Percentiles rank a stretch among this genome's conserved stretches.
phyloP scores from a whole-genome alignment of 805 yeast species.

The Candida nonsorbophila region DNA sequence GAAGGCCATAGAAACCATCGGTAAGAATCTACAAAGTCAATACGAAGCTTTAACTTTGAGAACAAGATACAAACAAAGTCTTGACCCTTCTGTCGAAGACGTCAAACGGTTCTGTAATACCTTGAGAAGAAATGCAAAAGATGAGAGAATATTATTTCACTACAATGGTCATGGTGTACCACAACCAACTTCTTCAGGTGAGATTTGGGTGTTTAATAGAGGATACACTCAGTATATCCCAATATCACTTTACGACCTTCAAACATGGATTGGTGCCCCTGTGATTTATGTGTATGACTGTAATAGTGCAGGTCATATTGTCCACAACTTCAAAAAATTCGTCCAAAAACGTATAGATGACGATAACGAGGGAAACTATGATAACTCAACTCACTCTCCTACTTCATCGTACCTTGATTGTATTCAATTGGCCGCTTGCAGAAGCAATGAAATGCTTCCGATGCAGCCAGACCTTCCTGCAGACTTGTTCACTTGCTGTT shows the following conservation, averaged over 20 bases:
- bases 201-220: slow-evolving; percentile 96
- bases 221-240: slow-evolving; percentile 98
- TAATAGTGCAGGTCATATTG: slow-evolving; percentile 89
- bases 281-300: slow-evolving; percentile 94
- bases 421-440: slow-evolving; percentile 90
- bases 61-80: slow-evolving; percentile 82
- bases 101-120: slow-evolving; percentile 88
- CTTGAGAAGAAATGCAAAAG: slow-evolving; percentile 83
- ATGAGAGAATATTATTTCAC: slow-evolving; percentile 88
- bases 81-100: slow-evolving; percentile 96
- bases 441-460: slow-evolving; percentile 78
- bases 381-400: slow-evolving; percentile 51
- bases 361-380: slow-evolving; percentile 61
- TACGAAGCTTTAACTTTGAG: slow-evolving; percentile 85
- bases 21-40: slow-evolving; percentile 80
- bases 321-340: slow-evolving; percentile 81
- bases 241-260: slow-evolving; percentile 88
- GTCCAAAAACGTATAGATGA: slow-evolving; percentile 87
- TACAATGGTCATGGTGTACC: slow-evolving; percentile 99
- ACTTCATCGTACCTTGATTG: slow-evolving; percentile 74
- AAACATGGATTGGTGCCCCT: slow-evolving; percentile 97
- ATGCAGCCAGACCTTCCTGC: slow-evolving; percentile 95
- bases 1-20: slow-evolving; percentile 87
- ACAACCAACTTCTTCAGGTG: slow-evolving; percentile 92
- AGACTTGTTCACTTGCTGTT: slow-evolving; percentile 90